A percentile compares a stretch with the other conserved stretches of the same genome.
phyloP scores from a whole-genome alignment of 1,284 basidiomycete genomes.

The Puccinia coronata region DNA sequence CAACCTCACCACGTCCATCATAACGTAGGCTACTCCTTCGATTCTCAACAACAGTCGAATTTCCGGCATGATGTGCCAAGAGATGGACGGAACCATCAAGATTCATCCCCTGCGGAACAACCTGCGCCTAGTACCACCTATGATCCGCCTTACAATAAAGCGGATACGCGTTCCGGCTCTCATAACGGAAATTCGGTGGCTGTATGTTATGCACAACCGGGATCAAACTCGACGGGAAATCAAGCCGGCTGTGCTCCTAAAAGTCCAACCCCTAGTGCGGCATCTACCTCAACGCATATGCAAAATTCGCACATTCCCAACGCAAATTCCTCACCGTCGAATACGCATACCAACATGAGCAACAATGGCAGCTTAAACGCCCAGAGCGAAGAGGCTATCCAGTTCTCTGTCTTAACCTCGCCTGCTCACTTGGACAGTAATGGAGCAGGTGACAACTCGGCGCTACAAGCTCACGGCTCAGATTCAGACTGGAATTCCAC shows the following conservation, averaged over 20 bases:
- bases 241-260: conserved; percentile 16
- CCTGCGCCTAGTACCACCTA: not conserved
- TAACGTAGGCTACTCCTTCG: conserved; percentile 6
- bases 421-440: conserved; percentile 29
- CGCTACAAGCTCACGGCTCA: not conserved
- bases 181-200: not conserved
- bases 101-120: conserved; percentile 27
- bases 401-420: conserved; percentile 46
- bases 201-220: not conserved
- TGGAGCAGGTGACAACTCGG: not conserved
- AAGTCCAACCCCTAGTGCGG: conserved; percentile 45
- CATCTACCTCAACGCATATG: conserved; percentile 42
- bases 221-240: conserved; percentile 7
- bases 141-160: not conserved
- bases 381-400: conserved; percentile 24
- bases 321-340: conserved; percentile 34
- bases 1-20: not conserved
- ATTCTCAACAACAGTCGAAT: conserved; percentile 13
- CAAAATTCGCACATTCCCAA: conserved; percentile 16
- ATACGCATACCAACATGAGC: conserved; percentile 32
- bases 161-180: not conserved
- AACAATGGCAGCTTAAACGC: not conserved
- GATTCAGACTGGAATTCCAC: conserved; percentile 42
- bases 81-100: not conserved
- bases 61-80: not conserved